phyloP scores from a whole-genome alignment of 257 asterid genomes.

The Lycium ferocissimum region DNA sequence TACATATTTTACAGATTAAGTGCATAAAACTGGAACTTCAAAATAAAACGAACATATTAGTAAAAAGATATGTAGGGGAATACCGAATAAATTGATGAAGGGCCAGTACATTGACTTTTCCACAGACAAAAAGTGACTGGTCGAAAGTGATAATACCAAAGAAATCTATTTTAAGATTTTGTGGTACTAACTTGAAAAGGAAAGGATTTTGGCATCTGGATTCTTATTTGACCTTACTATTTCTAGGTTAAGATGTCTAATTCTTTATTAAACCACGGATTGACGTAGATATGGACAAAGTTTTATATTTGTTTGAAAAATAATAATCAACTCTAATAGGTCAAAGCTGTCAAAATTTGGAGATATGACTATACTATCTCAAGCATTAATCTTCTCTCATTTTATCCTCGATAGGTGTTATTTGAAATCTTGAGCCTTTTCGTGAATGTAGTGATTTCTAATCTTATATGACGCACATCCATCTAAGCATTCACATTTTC shows the following conservation, averaged over 20 bases:
- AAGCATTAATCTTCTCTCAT: background rate
- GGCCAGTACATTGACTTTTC: background rate
- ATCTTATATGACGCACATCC: background rate
- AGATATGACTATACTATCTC: background rate
- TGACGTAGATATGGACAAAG: background rate
- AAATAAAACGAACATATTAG: no score
- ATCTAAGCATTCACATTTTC: no score
- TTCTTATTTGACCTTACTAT: background rate
- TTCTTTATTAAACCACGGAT: background rate
- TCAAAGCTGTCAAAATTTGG: background rate
- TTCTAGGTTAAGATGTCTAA: background rate
- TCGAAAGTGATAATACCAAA: no score
- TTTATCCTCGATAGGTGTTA: background rate
- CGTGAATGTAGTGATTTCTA: background rate
- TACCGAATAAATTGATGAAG: no score
- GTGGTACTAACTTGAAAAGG: background rate
- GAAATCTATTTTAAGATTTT: conserved; percentile 8
- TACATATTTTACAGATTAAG: no score
- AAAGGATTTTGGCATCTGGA: background rate
- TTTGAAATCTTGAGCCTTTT: background rate
- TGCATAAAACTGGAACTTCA: no score
- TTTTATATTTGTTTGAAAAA: background rate
- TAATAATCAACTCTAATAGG: background rate
- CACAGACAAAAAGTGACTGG: no score
- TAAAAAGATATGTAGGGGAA: no score